Percentiles rank a stretch among this genome's conserved stretches.
These are phyloP conservation scores for Fusarium hainanense DNA, from an alignment of 2,329 filamentous ascomycete genomes.

Conservation along the genomic window DNA sequence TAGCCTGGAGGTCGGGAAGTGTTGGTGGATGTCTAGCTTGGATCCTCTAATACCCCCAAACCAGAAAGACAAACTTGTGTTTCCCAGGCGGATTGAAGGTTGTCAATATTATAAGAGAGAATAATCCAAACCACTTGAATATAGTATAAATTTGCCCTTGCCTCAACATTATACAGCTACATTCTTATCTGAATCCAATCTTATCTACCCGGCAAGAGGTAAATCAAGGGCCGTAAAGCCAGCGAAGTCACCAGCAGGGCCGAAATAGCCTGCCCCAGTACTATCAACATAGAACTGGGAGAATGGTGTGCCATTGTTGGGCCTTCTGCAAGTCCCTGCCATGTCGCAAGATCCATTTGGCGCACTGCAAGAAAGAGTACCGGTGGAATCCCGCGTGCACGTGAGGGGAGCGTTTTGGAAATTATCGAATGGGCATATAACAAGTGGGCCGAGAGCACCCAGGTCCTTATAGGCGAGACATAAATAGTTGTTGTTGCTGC, in stretches of 20 bases:
- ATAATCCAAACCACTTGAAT: not conserved
- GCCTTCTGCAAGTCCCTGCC: rapidly evolving
- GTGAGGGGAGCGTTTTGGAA: not conserved
- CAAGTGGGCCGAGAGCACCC: not conserved
- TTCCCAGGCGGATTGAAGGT: not conserved
- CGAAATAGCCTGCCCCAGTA: not conserved
- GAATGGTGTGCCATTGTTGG: rapidly evolving
- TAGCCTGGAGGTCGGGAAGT: not conserved
- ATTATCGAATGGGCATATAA: not conserved
- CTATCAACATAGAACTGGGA: conserved; percentile 12
- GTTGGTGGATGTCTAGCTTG: not conserved
- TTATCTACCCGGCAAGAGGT: not conserved
- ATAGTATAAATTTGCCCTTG: not conserved
- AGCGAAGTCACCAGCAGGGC: not conserved
- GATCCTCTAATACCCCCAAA: not conserved
- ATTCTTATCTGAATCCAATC: not conserved
- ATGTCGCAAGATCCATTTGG: rapidly evolving
- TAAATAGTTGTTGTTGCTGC: conserved; percentile 2
- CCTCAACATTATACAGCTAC: rapidly evolving
- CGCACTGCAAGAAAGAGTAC: not conserved
- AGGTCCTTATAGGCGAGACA: not conserved
- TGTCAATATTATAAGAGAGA: not conserved
- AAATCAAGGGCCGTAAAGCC: not conserved
- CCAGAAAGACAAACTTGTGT: not conserved
- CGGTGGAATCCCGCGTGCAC: not conserved